Conservation (phyloP, 352 stramenopile genomes). For the Pythium periplocum region DNA sequence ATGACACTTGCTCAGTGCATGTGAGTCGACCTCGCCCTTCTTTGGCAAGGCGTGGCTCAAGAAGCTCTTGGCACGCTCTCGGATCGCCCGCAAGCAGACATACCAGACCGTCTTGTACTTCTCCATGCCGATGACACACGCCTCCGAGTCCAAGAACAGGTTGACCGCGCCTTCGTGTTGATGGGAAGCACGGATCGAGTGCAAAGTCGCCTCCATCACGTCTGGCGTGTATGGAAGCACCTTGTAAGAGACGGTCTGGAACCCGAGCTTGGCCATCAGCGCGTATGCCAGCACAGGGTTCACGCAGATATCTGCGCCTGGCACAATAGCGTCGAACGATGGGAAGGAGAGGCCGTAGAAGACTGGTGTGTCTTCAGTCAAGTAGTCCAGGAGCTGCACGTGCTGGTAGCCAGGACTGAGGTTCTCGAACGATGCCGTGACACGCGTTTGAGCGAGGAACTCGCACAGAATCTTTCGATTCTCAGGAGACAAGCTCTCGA, state of each 20-base stretch:
- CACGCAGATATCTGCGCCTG: conserved; percentile 62
- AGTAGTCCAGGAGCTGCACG: conserved; percentile 66
- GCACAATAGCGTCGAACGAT: conserved; percentile 21
- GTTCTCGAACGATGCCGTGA: conserved; percentile 77
- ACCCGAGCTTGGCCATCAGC: conserved; percentile 38
- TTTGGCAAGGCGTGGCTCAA: conserved; percentile 26
- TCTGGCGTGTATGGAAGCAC: conserved; percentile 36
- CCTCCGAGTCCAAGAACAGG: conserved; percentile 55
- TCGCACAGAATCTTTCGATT: conserved; percentile 55
- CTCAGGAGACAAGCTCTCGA: conserved; percentile 25
- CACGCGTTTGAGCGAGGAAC: conserved; percentile 69
- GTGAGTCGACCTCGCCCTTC: conserved; percentile 4
- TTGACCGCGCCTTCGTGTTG: conserved; percentile 72
- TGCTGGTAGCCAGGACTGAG: conserved; percentile 70
- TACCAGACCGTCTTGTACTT: conserved; percentile 86
- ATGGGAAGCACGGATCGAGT: conserved; percentile 42
- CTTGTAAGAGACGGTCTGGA: conserved; percentile 59
- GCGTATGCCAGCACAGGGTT: conserved; percentile 72
- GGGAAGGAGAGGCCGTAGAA: conserved; percentile 75
- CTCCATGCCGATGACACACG: conserved; percentile 73
- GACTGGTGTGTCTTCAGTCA: conserved; percentile 65
- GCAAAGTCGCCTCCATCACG: conserved; percentile 26
- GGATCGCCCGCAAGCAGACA: conserved; percentile 81
- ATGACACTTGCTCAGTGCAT: conserved; percentile 9
- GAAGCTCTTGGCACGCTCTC: conserved; percentile 74